Evolutionary conservation across 768 basidiomycete species (phyloP).

Genomic region (Royoungia palumana): DNA sequence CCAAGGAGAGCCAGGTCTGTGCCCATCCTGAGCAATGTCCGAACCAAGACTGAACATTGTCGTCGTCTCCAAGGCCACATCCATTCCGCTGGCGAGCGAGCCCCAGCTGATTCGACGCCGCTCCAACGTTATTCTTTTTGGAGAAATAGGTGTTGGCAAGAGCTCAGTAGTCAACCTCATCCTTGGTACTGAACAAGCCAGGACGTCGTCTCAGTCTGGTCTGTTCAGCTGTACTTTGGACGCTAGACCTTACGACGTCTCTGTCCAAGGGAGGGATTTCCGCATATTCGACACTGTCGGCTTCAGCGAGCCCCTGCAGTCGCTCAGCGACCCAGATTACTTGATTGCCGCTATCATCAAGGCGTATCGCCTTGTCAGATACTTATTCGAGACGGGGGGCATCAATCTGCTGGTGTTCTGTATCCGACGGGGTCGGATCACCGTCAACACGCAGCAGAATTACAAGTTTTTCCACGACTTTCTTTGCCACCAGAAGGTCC

Average conservation of each 20-base stretch:
- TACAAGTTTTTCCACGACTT: slow-evolving; percentile 34
- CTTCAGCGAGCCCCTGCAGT: slow-evolving; percentile 29
- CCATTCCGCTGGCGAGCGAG: slow-evolving; percentile 7
- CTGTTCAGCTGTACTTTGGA: slow-evolving; percentile 36
- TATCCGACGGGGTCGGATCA: slow-evolving; percentile 34
- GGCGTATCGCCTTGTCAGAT: slow-evolving; percentile 33
- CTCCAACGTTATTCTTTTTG: slow-evolving; percentile 28
- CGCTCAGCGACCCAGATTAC: slow-evolving; percentile 22
- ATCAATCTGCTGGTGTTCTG: slow-evolving; percentile 41
- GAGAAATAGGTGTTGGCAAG: slow-evolving; percentile 35
- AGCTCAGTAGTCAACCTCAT: slow-evolving; percentile 45
- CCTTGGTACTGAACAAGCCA: slow-evolving; percentile 25
- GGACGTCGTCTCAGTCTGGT: slow-evolving; percentile 27
- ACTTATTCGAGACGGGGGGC: slow-evolving; percentile 31
- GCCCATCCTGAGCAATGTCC: neutral
- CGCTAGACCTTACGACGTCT: slow-evolving; percentile 24
- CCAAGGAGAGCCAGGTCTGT: slow-evolving; percentile 13
- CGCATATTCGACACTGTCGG: slow-evolving; percentile 36
- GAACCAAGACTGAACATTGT: slow-evolving; percentile 5
- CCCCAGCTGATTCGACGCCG: slow-evolving; percentile 9
- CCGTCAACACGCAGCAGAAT: slow-evolving; percentile 24
- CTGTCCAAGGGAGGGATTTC: slow-evolving; percentile 17
- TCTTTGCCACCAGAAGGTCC: slow-evolving; percentile 32
- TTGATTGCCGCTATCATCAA: slow-evolving; percentile 31
- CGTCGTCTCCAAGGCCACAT: neutral